phyloP scores from a whole-genome alignment of 257 asterid genomes.

The Solanum bulbocastanum region DNA sequence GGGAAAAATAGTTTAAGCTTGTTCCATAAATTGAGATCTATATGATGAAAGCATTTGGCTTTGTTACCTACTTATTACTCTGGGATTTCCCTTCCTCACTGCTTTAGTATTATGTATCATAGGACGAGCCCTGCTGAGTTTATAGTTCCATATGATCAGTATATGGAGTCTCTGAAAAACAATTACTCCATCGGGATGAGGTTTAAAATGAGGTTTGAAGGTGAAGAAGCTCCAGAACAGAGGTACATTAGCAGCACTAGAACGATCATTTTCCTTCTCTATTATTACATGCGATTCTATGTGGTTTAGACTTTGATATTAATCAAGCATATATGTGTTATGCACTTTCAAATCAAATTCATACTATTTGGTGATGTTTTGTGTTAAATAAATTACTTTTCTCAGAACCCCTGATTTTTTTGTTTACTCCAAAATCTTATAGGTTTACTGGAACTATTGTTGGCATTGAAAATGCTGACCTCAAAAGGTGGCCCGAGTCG shows the following conservation, averaged over 20 bases:
- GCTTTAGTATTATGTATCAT: not conserved
- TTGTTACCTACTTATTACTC: not conserved
- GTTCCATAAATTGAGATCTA: not conserved
- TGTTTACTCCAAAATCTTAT: slow-evolving; percentile 3
- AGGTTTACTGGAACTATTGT: slow-evolving; percentile 78
- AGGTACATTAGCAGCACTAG: slow-evolving; percentile 27
- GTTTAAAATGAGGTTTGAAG: slow-evolving; percentile 86
- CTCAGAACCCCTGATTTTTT: not conserved
- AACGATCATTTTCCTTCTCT: not conserved
- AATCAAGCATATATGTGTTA: not conserved
- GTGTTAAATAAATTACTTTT: not conserved
- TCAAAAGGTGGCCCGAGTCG: slow-evolving; percentile 64
- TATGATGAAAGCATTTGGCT: not conserved
- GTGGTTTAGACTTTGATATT: not conserved
- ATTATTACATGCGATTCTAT: not conserved
- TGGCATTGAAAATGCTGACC: slow-evolving; percentile 41
- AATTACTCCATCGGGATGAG: slow-evolving; percentile 78
- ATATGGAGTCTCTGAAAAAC: slow-evolving; percentile 61
- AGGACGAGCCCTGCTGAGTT: slow-evolving; percentile 84
- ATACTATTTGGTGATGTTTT: not conserved
- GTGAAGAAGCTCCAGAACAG: slow-evolving; percentile 82
- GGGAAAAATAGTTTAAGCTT: not conserved
- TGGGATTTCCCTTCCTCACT: not conserved
- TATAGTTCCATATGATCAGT: slow-evolving; percentile 57
- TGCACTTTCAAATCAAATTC: not conserved